Conservation (phyloP, 768 basidiomycete species). For the Paxillus involutus region DNA sequence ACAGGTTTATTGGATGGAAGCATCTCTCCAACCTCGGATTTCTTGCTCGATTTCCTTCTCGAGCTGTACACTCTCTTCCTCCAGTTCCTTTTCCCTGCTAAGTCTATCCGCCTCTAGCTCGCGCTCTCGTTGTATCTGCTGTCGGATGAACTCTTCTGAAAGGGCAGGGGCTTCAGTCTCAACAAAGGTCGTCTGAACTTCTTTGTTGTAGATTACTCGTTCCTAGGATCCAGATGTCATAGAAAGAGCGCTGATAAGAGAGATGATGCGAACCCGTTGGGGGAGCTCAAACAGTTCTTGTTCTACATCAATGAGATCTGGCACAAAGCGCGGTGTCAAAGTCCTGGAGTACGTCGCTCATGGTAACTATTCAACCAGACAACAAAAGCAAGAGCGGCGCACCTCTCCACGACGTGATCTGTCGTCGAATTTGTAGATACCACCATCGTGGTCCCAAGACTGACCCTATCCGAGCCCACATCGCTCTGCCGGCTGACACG, state of each 20-base stretch:
- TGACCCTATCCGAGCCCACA: conserved; percentile 47
- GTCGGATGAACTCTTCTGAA: conserved; percentile 74
- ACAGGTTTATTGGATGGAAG: not conserved
- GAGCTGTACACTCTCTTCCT: conserved; percentile 79
- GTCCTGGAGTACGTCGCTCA: conserved; percentile 37
- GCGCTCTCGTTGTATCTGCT: conserved; percentile 63
- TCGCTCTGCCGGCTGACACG: conserved; percentile 73
- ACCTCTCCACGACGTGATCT: conserved; percentile 73
- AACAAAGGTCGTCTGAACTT: conserved; percentile 72
- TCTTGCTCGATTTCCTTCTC: conserved; percentile 87
- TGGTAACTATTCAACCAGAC: not conserved
- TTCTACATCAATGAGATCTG: conserved; percentile 86
- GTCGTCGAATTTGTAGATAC: conserved; percentile 54
- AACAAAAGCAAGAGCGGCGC: conserved; percentile 19
- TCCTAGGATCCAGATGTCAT: conserved; percentile 43
- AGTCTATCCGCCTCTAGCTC: conserved; percentile 70
- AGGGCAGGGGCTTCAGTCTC: conserved; percentile 52
- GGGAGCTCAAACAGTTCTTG: conserved; percentile 91
- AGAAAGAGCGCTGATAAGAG: not conserved
- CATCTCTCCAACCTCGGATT: conserved; percentile 60
- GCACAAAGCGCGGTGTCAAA: conserved; percentile 61
- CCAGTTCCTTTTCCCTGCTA: conserved; percentile 73
- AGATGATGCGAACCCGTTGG: conserved; percentile 55
- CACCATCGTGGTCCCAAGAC: conserved; percentile 45
- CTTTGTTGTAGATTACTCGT: conserved; percentile 81